Conservation (phyloP, 371 early-diverging fungal species). For the Catenaria anguillulae region DNA sequence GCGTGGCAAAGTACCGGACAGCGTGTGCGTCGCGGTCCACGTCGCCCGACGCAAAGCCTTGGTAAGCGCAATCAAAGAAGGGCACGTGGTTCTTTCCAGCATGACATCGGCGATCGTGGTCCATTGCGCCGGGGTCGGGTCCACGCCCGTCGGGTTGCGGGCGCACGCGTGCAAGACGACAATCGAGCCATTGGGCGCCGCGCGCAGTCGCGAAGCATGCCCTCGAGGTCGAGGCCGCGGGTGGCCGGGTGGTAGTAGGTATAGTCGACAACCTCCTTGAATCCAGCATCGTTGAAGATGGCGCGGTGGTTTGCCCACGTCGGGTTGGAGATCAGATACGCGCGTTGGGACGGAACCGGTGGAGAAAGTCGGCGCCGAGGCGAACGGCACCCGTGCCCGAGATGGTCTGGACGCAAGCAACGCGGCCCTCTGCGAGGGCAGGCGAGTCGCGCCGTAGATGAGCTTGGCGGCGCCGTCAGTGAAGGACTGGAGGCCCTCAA, state of each 20-base stretch:
- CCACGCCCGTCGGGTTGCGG: slow-evolving; percentile 94
- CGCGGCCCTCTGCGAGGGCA: slow-evolving; percentile 58
- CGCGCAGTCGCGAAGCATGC: slow-evolving; percentile 37
- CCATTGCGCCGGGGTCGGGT: slow-evolving; percentile 87
- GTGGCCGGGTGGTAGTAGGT: slow-evolving; percentile 71
- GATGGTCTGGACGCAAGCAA: slow-evolving; percentile 67
- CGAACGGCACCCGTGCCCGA: slow-evolving; percentile 92
- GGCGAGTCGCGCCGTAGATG: slow-evolving; percentile 69
- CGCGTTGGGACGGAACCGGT: slow-evolving; percentile 47
- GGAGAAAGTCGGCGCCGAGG: slow-evolving; percentile 68
- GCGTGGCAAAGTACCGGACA: slow-evolving; percentile 76
- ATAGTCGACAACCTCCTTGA: slow-evolving; percentile 59
- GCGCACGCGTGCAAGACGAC: slow-evolving; percentile 79
- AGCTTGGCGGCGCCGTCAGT: slow-evolving; percentile 59
- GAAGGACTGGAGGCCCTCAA: slow-evolving; percentile 63
- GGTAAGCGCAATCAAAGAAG: slow-evolving; percentile 96
- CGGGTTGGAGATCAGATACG: slow-evolving; percentile 79
- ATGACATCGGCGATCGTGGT: slow-evolving; percentile 67
- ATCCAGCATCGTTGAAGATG: slow-evolving; percentile 71
- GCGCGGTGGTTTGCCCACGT: slow-evolving; percentile 93
- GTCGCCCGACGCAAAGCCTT: slow-evolving; percentile 90
- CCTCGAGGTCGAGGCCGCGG: slow-evolving; percentile 60
- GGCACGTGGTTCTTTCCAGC: slow-evolving; percentile 56
- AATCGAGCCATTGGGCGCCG: slow-evolving; percentile 60
- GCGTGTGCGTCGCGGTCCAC: slow-evolving; percentile 81